phyloP scores from a whole-genome alignment of 1,284 basidiomycete species.

The Cryptococcus sp. region DNA sequence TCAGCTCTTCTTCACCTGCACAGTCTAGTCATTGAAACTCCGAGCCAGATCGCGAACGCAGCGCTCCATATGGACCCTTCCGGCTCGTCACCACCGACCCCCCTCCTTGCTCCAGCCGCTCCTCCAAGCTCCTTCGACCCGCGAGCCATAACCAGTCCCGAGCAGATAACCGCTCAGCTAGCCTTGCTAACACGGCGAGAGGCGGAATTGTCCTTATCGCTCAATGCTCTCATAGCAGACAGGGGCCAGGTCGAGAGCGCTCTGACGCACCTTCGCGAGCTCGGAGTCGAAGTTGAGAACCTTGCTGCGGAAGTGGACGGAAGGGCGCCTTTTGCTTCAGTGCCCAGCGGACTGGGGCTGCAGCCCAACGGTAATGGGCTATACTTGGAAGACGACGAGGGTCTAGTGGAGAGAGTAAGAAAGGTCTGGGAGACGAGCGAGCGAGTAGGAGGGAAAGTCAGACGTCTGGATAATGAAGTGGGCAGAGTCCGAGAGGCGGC shows the following conservation, averaged over 20 bases:
- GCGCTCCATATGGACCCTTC: too few species aligned
- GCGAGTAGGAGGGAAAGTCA: constrained; percentile 84
- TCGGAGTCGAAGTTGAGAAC: constrained; percentile 66
- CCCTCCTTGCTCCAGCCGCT: constrained; percentile 14
- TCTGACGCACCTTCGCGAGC: constrained; percentile 64
- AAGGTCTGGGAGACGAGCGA: constrained; percentile 70
- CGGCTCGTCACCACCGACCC: too few species aligned
- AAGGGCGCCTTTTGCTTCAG: constrained; percentile 15
- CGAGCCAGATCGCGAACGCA: too few species aligned
- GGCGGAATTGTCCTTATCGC: constrained; percentile 71
- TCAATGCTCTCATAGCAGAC: constrained; percentile 70
- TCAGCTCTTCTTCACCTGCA: too few species aligned
- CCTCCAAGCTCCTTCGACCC: constrained; percentile 28
- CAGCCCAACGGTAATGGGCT: constrained; percentile 29
- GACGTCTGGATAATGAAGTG: constrained; percentile 87
- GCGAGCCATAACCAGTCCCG: constrained; percentile 39
- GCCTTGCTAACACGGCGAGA: constrained; percentile 73
- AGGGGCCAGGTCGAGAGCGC: constrained; percentile 68
- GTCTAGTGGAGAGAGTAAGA: constrained; percentile 48
- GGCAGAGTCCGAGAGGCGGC: constrained; percentile 77
- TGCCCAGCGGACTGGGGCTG: constrained; percentile 29
- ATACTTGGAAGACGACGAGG: constrained; percentile 32
- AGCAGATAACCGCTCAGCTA: constrained; percentile 50
- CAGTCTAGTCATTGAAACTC: too few species aligned
- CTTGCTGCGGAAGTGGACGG: constrained; percentile 65